Conservation (phyloP, 495 filamentous ascomycete species). For the Neurospora sp. region DNA sequence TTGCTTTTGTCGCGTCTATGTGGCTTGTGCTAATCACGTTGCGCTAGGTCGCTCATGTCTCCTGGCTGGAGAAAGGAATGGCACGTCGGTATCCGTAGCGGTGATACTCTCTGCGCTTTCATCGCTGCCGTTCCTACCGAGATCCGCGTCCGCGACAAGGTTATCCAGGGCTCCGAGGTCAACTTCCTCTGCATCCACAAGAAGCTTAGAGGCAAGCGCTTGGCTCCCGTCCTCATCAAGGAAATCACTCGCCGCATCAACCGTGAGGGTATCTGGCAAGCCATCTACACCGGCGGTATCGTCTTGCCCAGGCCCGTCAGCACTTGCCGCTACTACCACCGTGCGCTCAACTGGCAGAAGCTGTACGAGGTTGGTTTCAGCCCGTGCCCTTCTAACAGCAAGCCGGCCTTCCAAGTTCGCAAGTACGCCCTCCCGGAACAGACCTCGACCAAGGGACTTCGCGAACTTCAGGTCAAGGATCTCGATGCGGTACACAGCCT, state of each 20-base stretch:
- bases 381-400: conserved; percentile 67
- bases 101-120: conserved; percentile 80
- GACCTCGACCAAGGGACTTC: conserved; percentile 61
- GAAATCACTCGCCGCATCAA: conserved; percentile 92
- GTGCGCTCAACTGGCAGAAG: conserved; percentile 88
- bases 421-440: conserved; percentile 67
- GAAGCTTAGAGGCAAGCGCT: conserved; percentile 85
- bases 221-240: conserved; percentile 89
- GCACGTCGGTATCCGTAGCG: conserved; percentile 85
- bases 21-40: conserved; percentile 12
- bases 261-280: conserved; percentile 73
- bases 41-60: conserved; percentile 71
- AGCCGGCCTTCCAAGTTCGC: conserved; percentile 66
- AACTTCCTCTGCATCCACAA: conserved; percentile 98
- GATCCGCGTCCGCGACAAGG: conserved; percentile 66
- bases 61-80: conserved; percentile 94
- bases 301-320: conserved; percentile 82
- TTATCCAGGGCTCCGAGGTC: conserved; percentile 75
- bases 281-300: conserved; percentile 87
- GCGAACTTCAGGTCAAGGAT: conserved; percentile 75
- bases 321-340: conserved; percentile 91
- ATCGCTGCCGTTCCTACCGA: conserved; percentile 84
- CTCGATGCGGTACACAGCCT: conserved; percentile 66
- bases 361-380: conserved; percentile 89
- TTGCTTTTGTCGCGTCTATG: not conserved